A percentile compares a stretch with the other conserved stretches of the same genome.
Evolutionary conservation across 73 alveolate genomes (phyloP).

Genomic region (Tetrahymena borealis): DNA sequence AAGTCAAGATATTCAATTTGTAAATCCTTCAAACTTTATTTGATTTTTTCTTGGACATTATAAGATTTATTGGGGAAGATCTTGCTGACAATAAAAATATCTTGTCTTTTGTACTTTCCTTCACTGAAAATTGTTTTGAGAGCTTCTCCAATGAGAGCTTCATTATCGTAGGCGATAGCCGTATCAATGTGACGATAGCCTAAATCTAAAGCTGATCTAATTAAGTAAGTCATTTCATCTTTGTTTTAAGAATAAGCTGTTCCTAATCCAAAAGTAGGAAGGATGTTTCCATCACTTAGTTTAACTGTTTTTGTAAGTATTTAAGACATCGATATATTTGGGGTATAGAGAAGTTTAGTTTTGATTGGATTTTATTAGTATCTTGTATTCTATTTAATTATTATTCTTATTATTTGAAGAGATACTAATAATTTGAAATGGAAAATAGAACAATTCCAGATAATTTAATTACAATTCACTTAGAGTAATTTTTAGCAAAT

Average conservation of each 20-base stretch:
- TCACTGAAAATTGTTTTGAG: conserved; percentile 39
- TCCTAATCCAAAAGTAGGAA: neutral
- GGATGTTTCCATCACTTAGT: neutral
- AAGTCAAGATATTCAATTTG: conserved; percentile 61
- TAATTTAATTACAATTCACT: too few species aligned
- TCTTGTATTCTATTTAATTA: too few species aligned
- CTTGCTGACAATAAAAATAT: conserved; percentile 45
- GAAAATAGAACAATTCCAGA: too few species aligned
- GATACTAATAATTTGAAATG: too few species aligned
- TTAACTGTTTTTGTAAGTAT: too few species aligned
- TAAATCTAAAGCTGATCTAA: neutral
- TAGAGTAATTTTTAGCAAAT: too few species aligned
- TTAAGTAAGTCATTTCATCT: neutral
- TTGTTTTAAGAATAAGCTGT: neutral
- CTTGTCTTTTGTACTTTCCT: conserved; percentile 49
- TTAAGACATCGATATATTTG: too few species aligned
- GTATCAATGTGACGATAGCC: conserved; percentile 81
- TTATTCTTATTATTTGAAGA: too few species aligned
- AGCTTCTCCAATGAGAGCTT: conserved; percentile 48
- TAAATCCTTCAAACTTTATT: conserved; percentile 45
- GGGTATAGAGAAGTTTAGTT: too few species aligned
- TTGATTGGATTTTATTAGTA: too few species aligned
- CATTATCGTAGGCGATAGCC: conserved; percentile 58
- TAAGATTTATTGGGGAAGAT: conserved; percentile 20
- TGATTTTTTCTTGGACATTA: conserved; percentile 29